Evolutionary conservation across 2,329 filamentous ascomycete species (phyloP).

Genomic region (Aspergillus phoenicis): DNA sequence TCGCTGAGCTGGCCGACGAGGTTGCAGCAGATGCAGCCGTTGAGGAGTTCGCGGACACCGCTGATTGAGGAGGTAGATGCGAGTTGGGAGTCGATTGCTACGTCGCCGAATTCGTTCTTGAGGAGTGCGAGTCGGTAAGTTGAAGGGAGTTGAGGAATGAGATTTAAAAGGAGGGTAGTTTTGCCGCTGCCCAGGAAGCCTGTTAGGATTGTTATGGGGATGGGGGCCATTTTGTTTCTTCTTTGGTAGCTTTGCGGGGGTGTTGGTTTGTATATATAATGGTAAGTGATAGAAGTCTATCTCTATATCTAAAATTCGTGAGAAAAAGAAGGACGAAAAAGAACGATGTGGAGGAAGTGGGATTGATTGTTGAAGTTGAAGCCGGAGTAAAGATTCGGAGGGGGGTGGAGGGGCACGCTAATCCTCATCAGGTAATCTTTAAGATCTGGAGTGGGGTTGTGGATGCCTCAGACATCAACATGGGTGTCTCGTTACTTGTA

Average conservation of each 20-base stretch:
- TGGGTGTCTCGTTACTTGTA: constrained; percentile 26
- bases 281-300: not conserved
- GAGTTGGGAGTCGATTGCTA: constrained; percentile 90
- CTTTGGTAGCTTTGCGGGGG: too few species aligned
- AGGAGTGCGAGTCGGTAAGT: constrained; percentile 90
- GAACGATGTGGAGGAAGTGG: not conserved
- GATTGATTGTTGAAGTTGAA: not conserved
- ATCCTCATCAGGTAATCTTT: constrained; percentile 15
- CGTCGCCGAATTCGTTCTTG: constrained; percentile 97
- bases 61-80: constrained; percentile 80
- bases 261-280: not conserved
- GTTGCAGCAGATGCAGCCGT: constrained; percentile 98
- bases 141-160: constrained; percentile 84
- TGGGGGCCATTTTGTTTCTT: constrained; percentile 60
- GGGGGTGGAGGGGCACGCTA: constrained; percentile 11
- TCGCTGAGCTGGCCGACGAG: constrained; percentile 86
- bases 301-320: not conserved
- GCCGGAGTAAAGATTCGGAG: constrained; percentile 7
- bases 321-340: not conserved
- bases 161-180: constrained; percentile 91
- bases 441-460: not conserved
- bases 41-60: constrained; percentile 88
- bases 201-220: constrained; percentile 91
- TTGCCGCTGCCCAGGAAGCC: constrained; percentile 96
- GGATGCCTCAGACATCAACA: not conserved